Percentiles rank a stretch among this genome's conserved stretches.
Evolutionary conservation across 1,284 basidiomycete species (phyloP).

Genomic region (Fomitopsis palustris): DNA sequence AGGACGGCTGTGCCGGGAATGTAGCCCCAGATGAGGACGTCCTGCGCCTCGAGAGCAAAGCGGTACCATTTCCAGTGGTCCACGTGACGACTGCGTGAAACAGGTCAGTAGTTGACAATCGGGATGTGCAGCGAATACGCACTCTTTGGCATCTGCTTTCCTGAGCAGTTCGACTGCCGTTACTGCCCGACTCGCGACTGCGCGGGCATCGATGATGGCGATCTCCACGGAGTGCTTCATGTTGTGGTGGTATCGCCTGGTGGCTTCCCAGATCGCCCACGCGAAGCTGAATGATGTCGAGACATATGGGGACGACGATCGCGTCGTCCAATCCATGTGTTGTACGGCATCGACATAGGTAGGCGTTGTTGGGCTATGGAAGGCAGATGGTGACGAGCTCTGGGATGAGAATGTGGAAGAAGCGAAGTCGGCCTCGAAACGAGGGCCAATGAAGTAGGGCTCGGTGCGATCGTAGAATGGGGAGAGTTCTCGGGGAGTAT

Average conservation of each 20-base stretch:
- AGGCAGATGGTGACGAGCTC: slow-evolving; percentile 14
- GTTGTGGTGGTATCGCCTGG: slow-evolving; percentile 62
- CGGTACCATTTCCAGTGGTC: slow-evolving; percentile 75
- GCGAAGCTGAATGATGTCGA: slow-evolving; percentile 75
- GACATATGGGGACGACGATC: slow-evolving; percentile 61
- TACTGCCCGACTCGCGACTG: slow-evolving; percentile 51
- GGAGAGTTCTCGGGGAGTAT: slow-evolving; percentile 62
- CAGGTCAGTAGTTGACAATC: not conserved
- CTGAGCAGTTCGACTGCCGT: slow-evolving; percentile 62
- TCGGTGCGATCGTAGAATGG: slow-evolving; percentile 50
- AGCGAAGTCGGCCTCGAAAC: slow-evolving; percentile 42
- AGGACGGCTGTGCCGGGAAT: slow-evolving; percentile 64
- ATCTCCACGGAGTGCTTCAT: slow-evolving; percentile 74
- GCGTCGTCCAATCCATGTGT: slow-evolving; percentile 76
- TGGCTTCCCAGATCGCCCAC: slow-evolving; percentile 78
- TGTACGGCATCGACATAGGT: slow-evolving; percentile 60
- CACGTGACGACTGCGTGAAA: slow-evolving; percentile 45
- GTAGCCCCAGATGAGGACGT: slow-evolving; percentile 65
- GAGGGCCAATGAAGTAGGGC: slow-evolving; percentile 61
- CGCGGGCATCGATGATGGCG: slow-evolving; percentile 67
- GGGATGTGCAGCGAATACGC: slow-evolving; percentile 23
- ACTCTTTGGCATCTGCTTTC: slow-evolving; percentile 51
- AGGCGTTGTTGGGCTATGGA: slow-evolving; percentile 22
- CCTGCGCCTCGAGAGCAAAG: slow-evolving; percentile 69
- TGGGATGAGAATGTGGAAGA: slow-evolving; percentile 17